Evolutionary conservation across 78 protist species (phyloP).

Genomic region (Chrysochromulina tobinii): DNA sequence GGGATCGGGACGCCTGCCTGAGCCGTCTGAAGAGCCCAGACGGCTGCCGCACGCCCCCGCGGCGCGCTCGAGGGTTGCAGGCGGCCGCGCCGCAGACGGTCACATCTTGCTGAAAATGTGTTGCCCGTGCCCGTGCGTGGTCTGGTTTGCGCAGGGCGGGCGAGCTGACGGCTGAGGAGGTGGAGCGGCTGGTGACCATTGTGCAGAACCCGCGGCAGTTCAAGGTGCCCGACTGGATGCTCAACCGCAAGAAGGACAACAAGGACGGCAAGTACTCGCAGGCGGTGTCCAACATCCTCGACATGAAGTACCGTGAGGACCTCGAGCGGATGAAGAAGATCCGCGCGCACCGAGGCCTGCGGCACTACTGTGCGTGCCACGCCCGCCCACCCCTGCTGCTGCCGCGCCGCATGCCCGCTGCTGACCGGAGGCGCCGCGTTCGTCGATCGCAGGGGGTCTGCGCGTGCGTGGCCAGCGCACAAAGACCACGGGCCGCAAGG

Average conservation of each 20-base stretch:
- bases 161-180: conserved; percentile 93
- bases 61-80: too few relatives aligned
- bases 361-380: conserved; percentile 86
- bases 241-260: conserved; percentile 94
- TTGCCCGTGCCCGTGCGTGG: too few relatives aligned
- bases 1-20: too few relatives aligned
- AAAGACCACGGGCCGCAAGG: conserved; percentile 97
- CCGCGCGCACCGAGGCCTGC: conserved; percentile 95
- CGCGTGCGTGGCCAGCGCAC: conserved; percentile 99
- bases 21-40: too few relatives aligned
- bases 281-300: conserved; percentile 84
- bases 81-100: too few relatives aligned
- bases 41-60: too few relatives aligned
- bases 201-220: conserved; percentile 95
- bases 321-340: conserved; percentile 97
- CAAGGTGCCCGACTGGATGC: conserved; percentile 99
- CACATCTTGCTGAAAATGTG: too few relatives aligned
- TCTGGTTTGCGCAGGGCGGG: conserved; percentile 81
- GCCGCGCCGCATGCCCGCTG: too few relatives aligned
- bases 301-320: conserved; percentile 95
- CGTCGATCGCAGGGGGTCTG: conserved; percentile 73
- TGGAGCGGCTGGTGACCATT: conserved; percentile 91
- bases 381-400: not conserved
- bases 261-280: conserved; percentile 90
- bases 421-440: not conserved